Evolutionary conservation across 1,284 basidiomycete genomes (phyloP).

Genomic region (Tilletiopsis washingtonensis): DNA sequence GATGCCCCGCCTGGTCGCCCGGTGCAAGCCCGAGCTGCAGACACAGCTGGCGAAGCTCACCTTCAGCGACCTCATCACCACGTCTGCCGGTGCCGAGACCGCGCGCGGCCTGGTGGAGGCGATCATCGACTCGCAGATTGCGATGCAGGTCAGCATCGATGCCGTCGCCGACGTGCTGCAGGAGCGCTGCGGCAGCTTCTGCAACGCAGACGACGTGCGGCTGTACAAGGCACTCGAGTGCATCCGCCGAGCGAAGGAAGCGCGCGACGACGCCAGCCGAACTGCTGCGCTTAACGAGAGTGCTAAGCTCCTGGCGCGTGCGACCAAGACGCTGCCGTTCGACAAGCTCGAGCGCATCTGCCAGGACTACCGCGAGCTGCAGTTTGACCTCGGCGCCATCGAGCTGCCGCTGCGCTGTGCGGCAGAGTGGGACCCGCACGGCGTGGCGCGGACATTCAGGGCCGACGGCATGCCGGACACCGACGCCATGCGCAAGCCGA

Average conservation of each 20-base stretch:
- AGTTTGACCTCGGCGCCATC: constrained; percentile 76
- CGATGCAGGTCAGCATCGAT: constrained; percentile 90
- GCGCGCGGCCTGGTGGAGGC: constrained; percentile 86
- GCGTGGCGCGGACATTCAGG: constrained; percentile 47
- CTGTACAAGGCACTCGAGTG: constrained; percentile 97
- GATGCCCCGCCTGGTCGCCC: constrained; percentile 69
- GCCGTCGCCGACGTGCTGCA: constrained; percentile 90
- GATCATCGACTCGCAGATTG: constrained; percentile 94
- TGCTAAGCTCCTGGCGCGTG: constrained; percentile 68
- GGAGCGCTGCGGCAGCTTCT: constrained; percentile 90
- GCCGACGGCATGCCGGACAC: constrained; percentile 63
- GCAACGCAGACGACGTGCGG: constrained; percentile 94
- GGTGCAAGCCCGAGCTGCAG: constrained; percentile 24
- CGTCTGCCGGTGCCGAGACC: constrained; percentile 70
- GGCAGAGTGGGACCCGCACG: constrained; percentile 66
- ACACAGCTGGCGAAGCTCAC: constrained; percentile 19
- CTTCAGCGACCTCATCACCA: constrained; percentile 54
- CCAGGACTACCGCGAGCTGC: constrained; percentile 73
- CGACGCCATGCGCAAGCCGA: constrained; percentile 53
- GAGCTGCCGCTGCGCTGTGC: constrained; percentile 81
- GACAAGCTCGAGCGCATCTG: constrained; percentile 77
- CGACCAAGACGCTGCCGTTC: constrained; percentile 72
- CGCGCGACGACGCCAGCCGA: constrained; percentile 58
- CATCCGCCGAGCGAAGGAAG: constrained; percentile 76
- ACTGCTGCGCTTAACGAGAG: constrained; percentile 15